Base-by-base conservation (phyloP, 2,329 filamentous ascomycete genomes). In the Fusarium coffeatum region DNA sequence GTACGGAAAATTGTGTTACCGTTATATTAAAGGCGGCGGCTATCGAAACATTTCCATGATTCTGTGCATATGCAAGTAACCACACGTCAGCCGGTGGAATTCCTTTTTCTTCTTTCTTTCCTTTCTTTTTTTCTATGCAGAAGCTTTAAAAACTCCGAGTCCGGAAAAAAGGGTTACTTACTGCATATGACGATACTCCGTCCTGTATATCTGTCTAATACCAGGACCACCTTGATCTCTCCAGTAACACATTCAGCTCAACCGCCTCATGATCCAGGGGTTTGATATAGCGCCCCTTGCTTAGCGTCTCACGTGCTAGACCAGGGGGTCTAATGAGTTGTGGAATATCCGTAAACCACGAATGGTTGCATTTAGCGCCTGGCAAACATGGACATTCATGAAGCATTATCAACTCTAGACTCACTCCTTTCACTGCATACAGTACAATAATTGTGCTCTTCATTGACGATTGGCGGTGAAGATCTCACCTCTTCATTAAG, bases 11-110 rank as follows among this genome's bases (percentile, higher is more conserved):
- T 34, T 55, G 55, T 66, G 55, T 53, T 27, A 47, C 67, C 47
- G 46, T 50, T 68, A 59, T 47, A 59, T 41, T 34, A 46, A 37
- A 56, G 45, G 45, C 40, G 62, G 67, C 66, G 67, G 63, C 63
- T 70, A 68, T 68, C 55, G 50, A 71, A 70, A 64, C 67, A 27
- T 43, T 53, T 57, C 23, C 9, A 54, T 16, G 30, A 46, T 55
- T 68, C 37, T 53, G 27, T 69, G 50, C 59, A 56, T 68, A 59
- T 68, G 49, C 58, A 59, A n/a, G 50, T 64, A 68, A 42, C 55
- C 67, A 47, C 54, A 55, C 30, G 30, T 49, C 43, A 42, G 12
- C 37, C 15, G 22, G 22, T 55, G 25, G 5, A 47, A 30, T 18
- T 18, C 27, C 27, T 51, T 32, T 32, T n/a, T 28, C 45, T 13